Conservation (phyloP, 768 basidiomycete species). For the Mycena alexandri region DNA sequence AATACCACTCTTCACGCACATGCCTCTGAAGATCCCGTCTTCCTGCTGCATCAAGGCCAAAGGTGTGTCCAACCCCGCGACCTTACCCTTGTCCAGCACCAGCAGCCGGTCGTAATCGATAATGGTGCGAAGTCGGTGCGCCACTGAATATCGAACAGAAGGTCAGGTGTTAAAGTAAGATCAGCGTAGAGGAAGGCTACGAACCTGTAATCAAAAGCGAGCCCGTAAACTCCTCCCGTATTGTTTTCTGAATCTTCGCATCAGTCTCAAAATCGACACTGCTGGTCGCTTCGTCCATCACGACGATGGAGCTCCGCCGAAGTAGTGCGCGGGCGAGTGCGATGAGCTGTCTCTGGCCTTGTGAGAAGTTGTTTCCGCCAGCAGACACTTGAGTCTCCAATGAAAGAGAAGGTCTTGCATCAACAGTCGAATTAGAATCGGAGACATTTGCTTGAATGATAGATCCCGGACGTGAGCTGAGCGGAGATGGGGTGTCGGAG, state of each 20-base stretch:
- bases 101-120: slow-evolving; percentile 86
- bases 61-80: slow-evolving; percentile 64
- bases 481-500: slow-evolving; percentile 33
- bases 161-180: too few species aligned
- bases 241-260: slow-evolving; percentile 89
- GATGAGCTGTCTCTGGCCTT: slow-evolving; percentile 90
- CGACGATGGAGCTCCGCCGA: slow-evolving; percentile 76
- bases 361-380: slow-evolving; percentile 91
- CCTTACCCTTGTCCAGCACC: slow-evolving; percentile 66
- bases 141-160: too few species aligned
- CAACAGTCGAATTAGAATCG: slow-evolving; percentile 54
- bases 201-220: slow-evolving; percentile 72
- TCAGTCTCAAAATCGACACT: slow-evolving; percentile 91
- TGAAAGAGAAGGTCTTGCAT: slow-evolving; percentile 66
- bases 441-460: slow-evolving; percentile 31
- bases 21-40: slow-evolving; percentile 61
- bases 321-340: slow-evolving; percentile 87
- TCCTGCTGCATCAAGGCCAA: slow-evolving; percentile 59
- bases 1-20: slow-evolving; percentile 59
- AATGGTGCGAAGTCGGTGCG: slow-evolving; percentile 40
- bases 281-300: slow-evolving; percentile 87
- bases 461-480: too few species aligned
- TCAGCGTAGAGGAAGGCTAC: too few species aligned
- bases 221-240: slow-evolving; percentile 84
- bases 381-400: slow-evolving; percentile 85